Evolutionary conservation across 2,329 filamentous ascomycete species (phyloP).

Genomic region (Leptosphaerulina australis): DNA sequence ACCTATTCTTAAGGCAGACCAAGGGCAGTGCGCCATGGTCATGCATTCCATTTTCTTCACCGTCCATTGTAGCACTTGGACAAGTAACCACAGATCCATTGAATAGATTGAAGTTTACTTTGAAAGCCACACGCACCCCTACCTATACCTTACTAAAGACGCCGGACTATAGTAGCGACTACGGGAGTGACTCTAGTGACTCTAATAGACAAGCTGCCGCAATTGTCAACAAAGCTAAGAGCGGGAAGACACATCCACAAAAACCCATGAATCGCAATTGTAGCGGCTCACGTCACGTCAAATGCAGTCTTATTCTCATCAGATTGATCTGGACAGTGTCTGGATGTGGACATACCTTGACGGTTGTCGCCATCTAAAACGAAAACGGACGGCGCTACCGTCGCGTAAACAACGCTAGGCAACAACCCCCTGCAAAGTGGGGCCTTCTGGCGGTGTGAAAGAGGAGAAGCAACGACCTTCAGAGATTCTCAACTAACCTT

Average conservation of each 20-base stretch:
- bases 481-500: conserved; percentile 24
- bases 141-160: not conserved
- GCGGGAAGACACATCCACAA: not conserved
- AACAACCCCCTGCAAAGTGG: conserved; percentile 9
- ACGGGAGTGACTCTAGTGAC: conserved; percentile 8
- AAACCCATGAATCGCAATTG: not conserved
- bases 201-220: conserved; percentile 1
- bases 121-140: not conserved
- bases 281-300: not conserved
- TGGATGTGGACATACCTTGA: conserved; percentile 5
- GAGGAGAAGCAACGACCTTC: conserved; percentile 15
- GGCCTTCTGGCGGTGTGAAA: conserved; percentile 19
- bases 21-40: conserved; percentile 22
- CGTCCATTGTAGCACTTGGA: conserved; percentile 2
- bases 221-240: not conserved
- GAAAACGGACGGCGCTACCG: conserved; percentile 5
- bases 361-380: conserved; percentile 3
- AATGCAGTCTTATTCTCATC: not conserved
- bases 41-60: conserved; percentile 2
- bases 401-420: conserved; percentile 20
- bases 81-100: conserved; percentile 2
- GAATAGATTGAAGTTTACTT: not conserved
- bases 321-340: not conserved
- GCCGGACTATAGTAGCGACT: conserved; percentile 4
- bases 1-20: conserved; percentile 5